Base-by-base conservation (phyloP, 768 basidiomycete genomes). In the Hydnomerulius pinastri region DNA sequence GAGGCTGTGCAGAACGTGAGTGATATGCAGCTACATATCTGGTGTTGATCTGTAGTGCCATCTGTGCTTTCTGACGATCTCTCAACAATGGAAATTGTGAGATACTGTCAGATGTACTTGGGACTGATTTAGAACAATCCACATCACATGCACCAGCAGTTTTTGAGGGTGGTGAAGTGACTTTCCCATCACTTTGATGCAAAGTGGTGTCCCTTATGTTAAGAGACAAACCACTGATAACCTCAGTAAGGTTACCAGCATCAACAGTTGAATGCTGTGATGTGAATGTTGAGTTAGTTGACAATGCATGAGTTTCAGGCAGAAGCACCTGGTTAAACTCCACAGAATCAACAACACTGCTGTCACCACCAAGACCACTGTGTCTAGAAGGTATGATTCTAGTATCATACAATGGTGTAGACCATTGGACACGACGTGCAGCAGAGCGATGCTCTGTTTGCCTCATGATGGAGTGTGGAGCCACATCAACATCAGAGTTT, bases 11-110 rank as follows among this genome's bases (percentile, higher is more conserved):
- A 24, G 29, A 2, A 15, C 24, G 9, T 12, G 33, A 4, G 17
- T 55, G 17, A 27, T 55, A 6, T 9, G 11, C 0, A 17, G 28
- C 52, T 11, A 58, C 4, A 12, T 67, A 46, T 21, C 64, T 54
- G 33, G 54, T 58, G 4, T 66, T 66, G 29, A 62, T 17, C 33
- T 55, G 29, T 35, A 64, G 20, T 4, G 54, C 54, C 5, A 48
- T 3, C n/a, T 29, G 57, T 4, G 54, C 54, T 12, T 11, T 55
- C 15, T 57, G 54, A 2, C 36, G 6, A 21, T 15, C 4, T 2
- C n/a, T 46, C n/a, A 29, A 27, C 33, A 35, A 28, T n/a, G 11
- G 32, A 12, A 9, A 20, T 43, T 33, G 35, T 27, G 24, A 18
- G 33, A 12, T 6, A 17, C 17, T 13, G 25, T 15, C n/a, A 7